Percentiles rank a stretch among this genome's conserved stretches.
These are phyloP conservation scores for Alternaria novae-zelandiae DNA, from an alignment of 2,329 filamentous ascomycete species.

Conservation along the genomic window DNA sequence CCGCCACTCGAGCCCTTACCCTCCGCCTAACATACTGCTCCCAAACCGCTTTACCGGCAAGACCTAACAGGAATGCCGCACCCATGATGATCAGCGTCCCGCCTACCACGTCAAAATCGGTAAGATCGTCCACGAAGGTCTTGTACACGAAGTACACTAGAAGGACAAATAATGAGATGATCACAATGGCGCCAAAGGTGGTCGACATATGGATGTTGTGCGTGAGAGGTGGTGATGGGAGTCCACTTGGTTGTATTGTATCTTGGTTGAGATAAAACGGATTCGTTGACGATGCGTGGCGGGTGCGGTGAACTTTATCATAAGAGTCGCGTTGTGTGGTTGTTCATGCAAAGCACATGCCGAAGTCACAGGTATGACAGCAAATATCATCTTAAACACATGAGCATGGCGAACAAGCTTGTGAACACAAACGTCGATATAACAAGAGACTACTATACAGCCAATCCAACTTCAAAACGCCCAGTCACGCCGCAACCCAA, in stretches of 20 bases:
- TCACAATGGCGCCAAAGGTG: background rate
- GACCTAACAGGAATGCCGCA: background rate
- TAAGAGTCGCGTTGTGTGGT: too few relatives aligned
- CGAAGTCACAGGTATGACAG: background rate
- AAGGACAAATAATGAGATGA: background rate
- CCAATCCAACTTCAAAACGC: background rate
- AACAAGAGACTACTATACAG: conserved; percentile 1
- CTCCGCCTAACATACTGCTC: background rate
- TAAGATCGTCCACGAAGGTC: background rate
- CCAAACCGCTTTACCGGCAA: background rate
- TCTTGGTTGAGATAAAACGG: background rate
- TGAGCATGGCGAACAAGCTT: background rate
- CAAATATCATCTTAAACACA: background rate
- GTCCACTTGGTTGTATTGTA: background rate
- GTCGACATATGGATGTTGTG: background rate
- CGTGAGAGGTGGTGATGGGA: background rate
- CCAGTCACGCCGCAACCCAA: background rate
- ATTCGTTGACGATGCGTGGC: background rate
- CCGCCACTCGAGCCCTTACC: too few relatives aligned
- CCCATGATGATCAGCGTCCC: background rate
- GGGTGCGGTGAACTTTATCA: background rate
- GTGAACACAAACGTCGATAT: background rate
- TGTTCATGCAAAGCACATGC: background rate
- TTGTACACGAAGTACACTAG: background rate
- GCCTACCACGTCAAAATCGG: background rate